Conservation (phyloP, 2,329 filamentous ascomycete species). For the Leptoxyphium fumago region DNA sequence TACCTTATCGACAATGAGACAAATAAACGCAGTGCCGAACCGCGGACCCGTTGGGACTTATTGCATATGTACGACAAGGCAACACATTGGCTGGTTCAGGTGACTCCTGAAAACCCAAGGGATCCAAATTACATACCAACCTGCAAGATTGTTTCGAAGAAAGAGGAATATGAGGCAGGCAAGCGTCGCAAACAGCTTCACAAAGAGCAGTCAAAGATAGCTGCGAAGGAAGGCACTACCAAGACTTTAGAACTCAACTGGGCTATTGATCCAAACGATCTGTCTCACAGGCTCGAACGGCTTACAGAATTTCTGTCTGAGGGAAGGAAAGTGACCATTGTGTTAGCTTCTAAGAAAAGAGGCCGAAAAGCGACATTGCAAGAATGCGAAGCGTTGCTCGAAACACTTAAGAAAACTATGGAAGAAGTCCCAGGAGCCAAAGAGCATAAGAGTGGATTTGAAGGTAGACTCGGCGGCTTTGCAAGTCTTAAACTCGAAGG, state of each 20-base stretch:
- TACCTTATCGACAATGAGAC: slow-evolving; percentile 27
- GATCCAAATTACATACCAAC: slow-evolving; percentile 34
- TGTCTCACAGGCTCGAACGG: slow-evolving; percentile 55
- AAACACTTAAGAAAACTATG: slow-evolving; percentile 32
- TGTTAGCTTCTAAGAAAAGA: slow-evolving; percentile 52
- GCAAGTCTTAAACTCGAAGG: slow-evolving; percentile 34
- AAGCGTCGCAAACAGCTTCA: slow-evolving; percentile 25
- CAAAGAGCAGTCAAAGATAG: slow-evolving; percentile 32
- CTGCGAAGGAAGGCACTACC: slow-evolving; percentile 28
- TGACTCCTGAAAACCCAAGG: slow-evolving; percentile 19
- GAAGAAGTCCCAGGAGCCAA: slow-evolving; percentile 28
- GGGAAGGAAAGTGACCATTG: slow-evolving; percentile 60
- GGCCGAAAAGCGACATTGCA: slow-evolving; percentile 44
- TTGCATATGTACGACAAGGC: slow-evolving; percentile 34
- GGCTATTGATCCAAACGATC: slow-evolving; percentile 64
- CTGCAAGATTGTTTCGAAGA: slow-evolving; percentile 55
- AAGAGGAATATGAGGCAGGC: slow-evolving; percentile 32
- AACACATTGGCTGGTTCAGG: slow-evolving; percentile 37
- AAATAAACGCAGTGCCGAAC: slow-evolving; percentile 20
- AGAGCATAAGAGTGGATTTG: slow-evolving; percentile 28
- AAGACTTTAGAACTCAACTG: slow-evolving; percentile 88
- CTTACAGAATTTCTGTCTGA: slow-evolving; percentile 55
- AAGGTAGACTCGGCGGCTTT: slow-evolving; percentile 32
- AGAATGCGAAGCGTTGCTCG: slow-evolving; percentile 47
- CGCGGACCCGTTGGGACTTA: slow-evolving; percentile 19